Evolutionary conservation across 2,329 filamentous ascomycete species (phyloP).

Genomic region (Podosphaera xanthii): DNA sequence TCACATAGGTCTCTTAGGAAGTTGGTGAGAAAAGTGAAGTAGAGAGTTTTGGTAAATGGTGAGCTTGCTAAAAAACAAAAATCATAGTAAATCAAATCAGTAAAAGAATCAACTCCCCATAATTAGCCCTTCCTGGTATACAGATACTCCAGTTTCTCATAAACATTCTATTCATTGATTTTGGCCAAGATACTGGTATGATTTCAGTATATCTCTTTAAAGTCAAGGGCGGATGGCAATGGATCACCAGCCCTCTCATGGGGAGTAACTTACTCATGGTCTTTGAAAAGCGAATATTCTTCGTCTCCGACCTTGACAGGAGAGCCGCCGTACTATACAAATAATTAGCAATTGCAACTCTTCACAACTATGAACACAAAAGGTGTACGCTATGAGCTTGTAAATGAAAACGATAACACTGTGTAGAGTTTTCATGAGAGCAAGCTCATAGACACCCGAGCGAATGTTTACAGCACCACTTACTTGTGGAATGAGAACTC

Average conservation of each 20-base stretch:
- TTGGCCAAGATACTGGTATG: conserved; percentile 73
- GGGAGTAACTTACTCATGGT: conserved; percentile 64
- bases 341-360: background rate
- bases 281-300: conserved; percentile 86
- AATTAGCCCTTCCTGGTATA: background rate
- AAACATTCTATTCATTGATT: conserved; percentile 67
- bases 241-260: background rate
- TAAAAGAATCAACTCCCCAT: background rate
- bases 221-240: background rate
- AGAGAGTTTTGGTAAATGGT: background rate
- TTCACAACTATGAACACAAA: background rate
- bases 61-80: background rate
- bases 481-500: conserved; percentile 89
- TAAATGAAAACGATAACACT: no score
- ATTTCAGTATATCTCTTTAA: background rate
- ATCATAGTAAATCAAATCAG: background rate
- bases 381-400: no score
- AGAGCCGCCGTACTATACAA: conserved; percentile 61
- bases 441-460: no score
- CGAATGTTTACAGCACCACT: conserved; percentile 13
- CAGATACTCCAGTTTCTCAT: background rate
- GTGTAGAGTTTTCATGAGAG: no score
- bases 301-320: conserved; percentile 95
- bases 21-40: background rate
- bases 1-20: no score